Conservation (phyloP, 2,329 filamentous ascomycete species). For the Cytospora leucostoma region DNA sequence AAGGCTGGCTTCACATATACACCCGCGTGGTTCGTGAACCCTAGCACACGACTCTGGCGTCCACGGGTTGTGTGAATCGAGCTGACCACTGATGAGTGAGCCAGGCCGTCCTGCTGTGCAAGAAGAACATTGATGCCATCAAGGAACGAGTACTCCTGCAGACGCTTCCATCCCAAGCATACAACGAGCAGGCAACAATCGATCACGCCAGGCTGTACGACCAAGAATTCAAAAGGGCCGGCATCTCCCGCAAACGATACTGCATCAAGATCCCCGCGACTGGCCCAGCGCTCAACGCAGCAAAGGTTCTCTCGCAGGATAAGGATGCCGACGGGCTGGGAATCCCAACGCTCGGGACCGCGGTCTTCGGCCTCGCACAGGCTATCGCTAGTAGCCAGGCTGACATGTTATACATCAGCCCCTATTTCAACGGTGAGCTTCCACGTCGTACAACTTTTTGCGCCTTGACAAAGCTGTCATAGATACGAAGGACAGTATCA, state of each 20-base stretch:
- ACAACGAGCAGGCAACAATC: constrained; percentile 46
- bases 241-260: constrained; percentile 48
- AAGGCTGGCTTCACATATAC: constrained; percentile 51
- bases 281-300: constrained; percentile 48
- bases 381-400: constrained; percentile 53
- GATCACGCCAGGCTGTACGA: constrained; percentile 50
- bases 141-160: constrained; percentile 51
- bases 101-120: constrained; percentile 45
- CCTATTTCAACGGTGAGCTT: constrained; percentile 49
- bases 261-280: constrained; percentile 55
- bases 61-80: not conserved
- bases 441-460: not conserved
- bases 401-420: constrained; percentile 49
- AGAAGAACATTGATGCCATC: constrained; percentile 48
- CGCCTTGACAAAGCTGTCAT: not conserved
- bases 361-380: constrained; percentile 49
- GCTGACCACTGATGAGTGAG: not conserved
- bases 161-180: constrained; percentile 48
- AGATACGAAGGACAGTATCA: not conserved
- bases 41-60: not conserved
- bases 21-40: constrained; percentile 40
- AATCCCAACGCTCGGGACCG: constrained; percentile 50
- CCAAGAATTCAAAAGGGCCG: constrained; percentile 46
- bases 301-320: constrained; percentile 40
- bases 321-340: constrained; percentile 38